These are phyloP conservation scores for Quercus robur DNA, from an alignment of 306 rosid species.

Conservation along the genomic window DNA sequence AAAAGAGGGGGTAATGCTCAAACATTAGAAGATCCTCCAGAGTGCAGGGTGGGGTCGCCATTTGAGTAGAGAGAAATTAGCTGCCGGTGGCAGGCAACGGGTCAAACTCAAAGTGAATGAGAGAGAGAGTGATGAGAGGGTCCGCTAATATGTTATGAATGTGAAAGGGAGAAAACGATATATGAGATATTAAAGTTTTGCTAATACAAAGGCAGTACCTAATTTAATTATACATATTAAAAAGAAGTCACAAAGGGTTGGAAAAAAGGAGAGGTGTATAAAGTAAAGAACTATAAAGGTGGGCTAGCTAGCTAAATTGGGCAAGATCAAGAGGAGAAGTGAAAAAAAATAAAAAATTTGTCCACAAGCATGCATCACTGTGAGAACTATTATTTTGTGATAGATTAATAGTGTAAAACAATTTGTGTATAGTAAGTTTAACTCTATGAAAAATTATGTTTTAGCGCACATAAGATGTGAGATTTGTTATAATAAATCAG, in stretches of 20 bases:
- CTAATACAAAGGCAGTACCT: constrained; percentile 5
- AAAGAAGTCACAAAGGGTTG: not conserved
- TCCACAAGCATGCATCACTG: no score
- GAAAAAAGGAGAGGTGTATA: not conserved
- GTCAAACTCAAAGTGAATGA: constrained; percentile 87
- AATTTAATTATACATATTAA: no score
- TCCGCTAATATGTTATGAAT: constrained; percentile 30
- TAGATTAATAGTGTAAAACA: no score
- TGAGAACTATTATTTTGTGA: no score
- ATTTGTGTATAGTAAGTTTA: no score
- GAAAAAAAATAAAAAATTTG: no score
- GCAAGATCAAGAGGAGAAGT: no score
- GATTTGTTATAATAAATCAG: no score
- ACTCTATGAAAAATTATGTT: no score
- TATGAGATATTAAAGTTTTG: constrained; percentile 4
- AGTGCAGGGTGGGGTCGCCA: constrained; percentile 59
- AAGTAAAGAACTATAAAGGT: not conserved
- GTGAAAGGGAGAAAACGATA: constrained; percentile 51
- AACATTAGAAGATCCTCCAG: constrained; percentile 34
- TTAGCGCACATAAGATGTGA: no score
- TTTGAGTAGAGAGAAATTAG: constrained; percentile 50
- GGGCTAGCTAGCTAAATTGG: not conserved
- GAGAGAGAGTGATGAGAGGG: constrained; percentile 34
- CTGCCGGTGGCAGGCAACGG: constrained; percentile 77
- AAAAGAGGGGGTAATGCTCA: constrained; percentile 13